Base-by-base conservation (phyloP, 1,284 basidiomycete species). In the Ceratobasidium sp. region DNA sequence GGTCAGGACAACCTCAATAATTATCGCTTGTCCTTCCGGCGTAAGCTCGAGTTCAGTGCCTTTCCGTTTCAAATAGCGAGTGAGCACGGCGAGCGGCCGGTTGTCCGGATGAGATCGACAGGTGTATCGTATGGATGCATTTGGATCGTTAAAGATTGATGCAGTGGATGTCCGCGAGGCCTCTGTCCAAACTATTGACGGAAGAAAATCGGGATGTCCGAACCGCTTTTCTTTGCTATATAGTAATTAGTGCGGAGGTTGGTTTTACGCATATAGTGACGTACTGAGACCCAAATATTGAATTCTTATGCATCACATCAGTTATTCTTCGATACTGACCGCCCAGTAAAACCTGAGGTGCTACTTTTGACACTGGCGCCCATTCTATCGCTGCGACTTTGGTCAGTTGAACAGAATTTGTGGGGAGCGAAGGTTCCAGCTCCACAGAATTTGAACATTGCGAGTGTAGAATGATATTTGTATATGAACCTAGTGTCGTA, bases 131-230 rank as follows among this genome's bases (percentile, higher is more conserved):
- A 72, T 51, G 42, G 56, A 55, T 9, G 56, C 26, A 28, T 72
- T 61, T 20, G 56, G 70, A 26, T 72, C 70, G 39, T 42, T 42
- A 23, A 61, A 72, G 40, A 72, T 72, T 2, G 70, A 72, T 46
- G 70, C 70, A 9, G 70, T 60, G 12, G 70, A 72, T 9, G 70
- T 60, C 3, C 58, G 56, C 13, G 70, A 61, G 4, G n/a, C 46
- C 23, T 60, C 70, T 15, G 56, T 28, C 70, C 70, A 72, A 23
- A n/a, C n/a, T 5, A 64, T 23, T 12, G 18, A 20, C 6, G 39
- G 40, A 42, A 46, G 55, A 26, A 72, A 51, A n/a, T 23, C 39
- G 26, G 53, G n/a, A 7, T 55, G 23, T n/a, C 61, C 61, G 12
- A 64, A 64, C 10, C 33, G 61, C 40, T 64, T 64, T 23, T 44